Conservation (phyloP, 768 basidiomycete genomes). For the Pleurotus ostreatus region DNA sequence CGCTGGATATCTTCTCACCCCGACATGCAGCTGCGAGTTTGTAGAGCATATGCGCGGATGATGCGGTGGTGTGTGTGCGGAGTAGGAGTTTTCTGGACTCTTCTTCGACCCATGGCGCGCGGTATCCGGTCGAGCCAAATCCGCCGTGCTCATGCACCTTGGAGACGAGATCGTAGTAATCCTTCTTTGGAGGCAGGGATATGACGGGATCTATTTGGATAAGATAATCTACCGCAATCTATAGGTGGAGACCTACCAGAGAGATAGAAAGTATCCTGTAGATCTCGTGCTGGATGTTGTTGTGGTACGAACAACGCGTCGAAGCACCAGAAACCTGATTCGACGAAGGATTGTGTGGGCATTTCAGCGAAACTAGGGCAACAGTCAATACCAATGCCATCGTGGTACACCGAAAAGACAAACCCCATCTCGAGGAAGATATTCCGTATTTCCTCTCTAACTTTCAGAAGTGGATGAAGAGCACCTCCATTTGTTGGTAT, state of each 20-base stretch:
- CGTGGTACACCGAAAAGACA: not conserved
- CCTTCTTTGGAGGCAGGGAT: slow-evolving; percentile 70
- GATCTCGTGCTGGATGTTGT: slow-evolving; percentile 95
- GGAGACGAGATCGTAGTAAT: slow-evolving; percentile 84
- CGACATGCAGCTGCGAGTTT: slow-evolving; percentile 84
- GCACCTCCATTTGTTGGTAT: slow-evolving; percentile 87
- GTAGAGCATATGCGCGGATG: slow-evolving; percentile 91
- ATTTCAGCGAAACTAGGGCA: slow-evolving; percentile 77
- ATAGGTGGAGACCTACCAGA: slow-evolving; percentile 53
- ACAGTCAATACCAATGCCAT: not conserved
- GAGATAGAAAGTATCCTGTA: slow-evolving; percentile 98
- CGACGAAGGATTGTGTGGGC: slow-evolving; percentile 94
- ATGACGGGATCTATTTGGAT: slow-evolving; percentile 69
- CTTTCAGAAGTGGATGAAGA: slow-evolving; percentile 93
- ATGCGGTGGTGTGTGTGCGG: slow-evolving; percentile 95
- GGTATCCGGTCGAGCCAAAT: slow-evolving; percentile 93
- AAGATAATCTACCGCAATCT: slow-evolving; percentile 1
- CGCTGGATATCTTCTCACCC: slow-evolving; percentile 43
- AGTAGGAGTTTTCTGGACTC: slow-evolving; percentile 91
- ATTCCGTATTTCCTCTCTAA: slow-evolving; percentile 93
- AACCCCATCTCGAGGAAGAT: slow-evolving; percentile 99
- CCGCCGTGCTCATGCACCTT: slow-evolving; percentile 83
- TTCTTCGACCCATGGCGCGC: slow-evolving; percentile 90
- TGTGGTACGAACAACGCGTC: slow-evolving; percentile 98
- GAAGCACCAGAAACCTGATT: slow-evolving; percentile 99